Evolutionary conservation across 2,329 filamentous ascomycete genomes (phyloP).

Genomic region (Paracamarosporium sp.): DNA sequence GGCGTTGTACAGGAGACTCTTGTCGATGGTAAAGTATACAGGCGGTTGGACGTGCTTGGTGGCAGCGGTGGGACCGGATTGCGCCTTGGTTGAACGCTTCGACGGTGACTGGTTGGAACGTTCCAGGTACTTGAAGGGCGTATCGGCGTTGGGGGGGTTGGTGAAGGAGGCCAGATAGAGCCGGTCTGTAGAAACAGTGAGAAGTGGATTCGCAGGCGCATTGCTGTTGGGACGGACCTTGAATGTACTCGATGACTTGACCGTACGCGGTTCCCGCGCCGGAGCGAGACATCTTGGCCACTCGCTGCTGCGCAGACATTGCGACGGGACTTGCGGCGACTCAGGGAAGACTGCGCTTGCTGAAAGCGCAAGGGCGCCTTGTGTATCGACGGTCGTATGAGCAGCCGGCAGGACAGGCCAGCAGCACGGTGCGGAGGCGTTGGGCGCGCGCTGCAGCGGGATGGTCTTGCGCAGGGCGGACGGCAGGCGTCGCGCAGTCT

Average conservation of each 20-base stretch:
- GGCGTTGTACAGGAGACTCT: slow-evolving; percentile 92
- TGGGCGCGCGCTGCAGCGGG: slow-evolving; percentile 21
- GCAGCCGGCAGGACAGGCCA: slow-evolving; percentile 22
- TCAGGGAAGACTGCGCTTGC: slow-evolving; percentile 10
- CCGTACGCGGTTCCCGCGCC: slow-evolving; percentile 66
- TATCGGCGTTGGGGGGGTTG: slow-evolving; percentile 78
- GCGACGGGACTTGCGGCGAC: slow-evolving; percentile 23
- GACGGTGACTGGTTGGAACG: slow-evolving; percentile 71
- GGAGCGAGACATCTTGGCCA: slow-evolving; percentile 38
- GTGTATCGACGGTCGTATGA: slow-evolving; percentile 15
- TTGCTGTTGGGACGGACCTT: slow-evolving; percentile 67
- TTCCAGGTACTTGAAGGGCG: slow-evolving; percentile 83
- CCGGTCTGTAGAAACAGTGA: slow-evolving; percentile 67
- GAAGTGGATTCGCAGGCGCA: slow-evolving; percentile 19
- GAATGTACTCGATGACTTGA: slow-evolving; percentile 95
- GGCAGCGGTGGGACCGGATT: slow-evolving; percentile 61
- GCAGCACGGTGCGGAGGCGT: slow-evolving; percentile 22
- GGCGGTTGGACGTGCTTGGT: slow-evolving; percentile 68
- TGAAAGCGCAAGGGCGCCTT: slow-evolving; percentile 22
- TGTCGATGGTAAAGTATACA: slow-evolving; percentile 95
- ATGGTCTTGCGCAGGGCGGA: slow-evolving; percentile 23
- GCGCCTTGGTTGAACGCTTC: slow-evolving; percentile 74
- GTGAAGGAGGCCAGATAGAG: slow-evolving; percentile 94
- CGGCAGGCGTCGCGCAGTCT: slow-evolving; percentile 27
- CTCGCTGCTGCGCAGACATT: slow-evolving; percentile 37